Evolutionary conservation across 768 basidiomycete genomes (phyloP).

Genomic region (Panaeolus papilionaceus): DNA sequence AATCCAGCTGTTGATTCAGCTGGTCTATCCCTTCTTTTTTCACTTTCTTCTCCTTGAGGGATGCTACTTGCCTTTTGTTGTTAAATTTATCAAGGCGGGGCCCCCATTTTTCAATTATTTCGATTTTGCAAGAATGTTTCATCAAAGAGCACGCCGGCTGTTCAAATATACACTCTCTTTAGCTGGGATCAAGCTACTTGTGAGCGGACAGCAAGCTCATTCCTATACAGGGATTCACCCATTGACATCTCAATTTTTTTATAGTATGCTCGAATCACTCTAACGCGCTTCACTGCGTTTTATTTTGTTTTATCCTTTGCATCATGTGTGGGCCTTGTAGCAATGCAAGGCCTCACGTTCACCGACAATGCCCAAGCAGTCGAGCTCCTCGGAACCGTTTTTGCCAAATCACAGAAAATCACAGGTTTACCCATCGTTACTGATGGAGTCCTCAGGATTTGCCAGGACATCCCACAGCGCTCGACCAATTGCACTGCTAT

Average conservation of each 20-base stretch:
- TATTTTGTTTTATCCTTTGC: conserved; percentile 55
- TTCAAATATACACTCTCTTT: conserved; percentile 3
- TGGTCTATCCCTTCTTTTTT: neutral
- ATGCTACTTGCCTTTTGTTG: neutral
- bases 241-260: neutral
- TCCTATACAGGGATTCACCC: neutral
- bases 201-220: neutral
- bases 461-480: conserved; percentile 44
- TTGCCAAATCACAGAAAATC: conserved; percentile 31
- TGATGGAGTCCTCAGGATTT: conserved; percentile 38
- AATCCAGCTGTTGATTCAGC: conserved; percentile 12
- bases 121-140: neutral
- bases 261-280: conserved; percentile 51
- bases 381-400: conserved; percentile 36
- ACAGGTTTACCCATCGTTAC: conserved; percentile 32
- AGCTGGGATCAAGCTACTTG: neutral
- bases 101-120: neutral
- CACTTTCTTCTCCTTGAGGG: neutral
- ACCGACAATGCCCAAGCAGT: conserved; percentile 42
- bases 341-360: conserved; percentile 47
- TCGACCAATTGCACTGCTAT: conserved; percentile 16
- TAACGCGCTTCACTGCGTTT: conserved; percentile 53
- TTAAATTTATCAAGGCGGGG: neutral
- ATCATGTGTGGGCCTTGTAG: conserved; percentile 45
- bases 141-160: neutral